Conservation (phyloP, 495 filamentous ascomycete species). For the Penicillium longicatenatum region DNA sequence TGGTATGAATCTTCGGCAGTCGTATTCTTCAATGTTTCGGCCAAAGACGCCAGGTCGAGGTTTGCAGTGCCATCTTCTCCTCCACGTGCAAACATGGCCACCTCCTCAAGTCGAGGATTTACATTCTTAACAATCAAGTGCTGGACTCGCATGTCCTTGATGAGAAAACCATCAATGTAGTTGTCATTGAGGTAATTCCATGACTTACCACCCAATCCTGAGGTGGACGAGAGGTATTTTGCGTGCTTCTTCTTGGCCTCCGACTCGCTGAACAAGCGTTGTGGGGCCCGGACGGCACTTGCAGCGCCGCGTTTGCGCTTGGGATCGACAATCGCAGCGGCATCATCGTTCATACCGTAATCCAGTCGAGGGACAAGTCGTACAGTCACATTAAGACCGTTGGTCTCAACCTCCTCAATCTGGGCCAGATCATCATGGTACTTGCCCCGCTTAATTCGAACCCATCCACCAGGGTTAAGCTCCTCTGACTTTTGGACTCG, state of each 20-base stretch:
- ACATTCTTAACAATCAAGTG: conserved; percentile 81
- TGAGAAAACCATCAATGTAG: conserved; percentile 88
- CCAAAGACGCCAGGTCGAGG: conserved; percentile 85
- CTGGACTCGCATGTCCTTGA: conserved; percentile 92
- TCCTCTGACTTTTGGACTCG: conserved; percentile 81
- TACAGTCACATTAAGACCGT: conserved; percentile 84
- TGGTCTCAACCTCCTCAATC: conserved; percentile 89
- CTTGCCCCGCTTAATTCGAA: conserved; percentile 81
- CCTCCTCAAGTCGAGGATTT: conserved; percentile 91
- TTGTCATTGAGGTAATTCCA: conserved; percentile 85
- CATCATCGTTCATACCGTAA: conserved; percentile 85
- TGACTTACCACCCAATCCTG: conserved; percentile 63
- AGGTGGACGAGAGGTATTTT: conserved; percentile 61
- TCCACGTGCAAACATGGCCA: conserved; percentile 86
- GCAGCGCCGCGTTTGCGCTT: conserved; percentile 78
- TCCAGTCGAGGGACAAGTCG: conserved; percentile 87
- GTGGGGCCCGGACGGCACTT: conserved; percentile 69
- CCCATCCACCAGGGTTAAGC: conserved; percentile 87
- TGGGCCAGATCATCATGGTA: conserved; percentile 91
- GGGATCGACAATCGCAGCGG: conserved; percentile 51
- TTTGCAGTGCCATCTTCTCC: conserved; percentile 91
- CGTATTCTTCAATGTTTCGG: conserved; percentile 79
- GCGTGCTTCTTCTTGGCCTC: conserved; percentile 89
- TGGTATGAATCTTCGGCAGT: conserved; percentile 78
- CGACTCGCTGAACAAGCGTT: conserved; percentile 87